Evolutionary conservation across 176 grass and related monocot species (phyloP).

Genomic region (Paspalum notatum): DNA sequence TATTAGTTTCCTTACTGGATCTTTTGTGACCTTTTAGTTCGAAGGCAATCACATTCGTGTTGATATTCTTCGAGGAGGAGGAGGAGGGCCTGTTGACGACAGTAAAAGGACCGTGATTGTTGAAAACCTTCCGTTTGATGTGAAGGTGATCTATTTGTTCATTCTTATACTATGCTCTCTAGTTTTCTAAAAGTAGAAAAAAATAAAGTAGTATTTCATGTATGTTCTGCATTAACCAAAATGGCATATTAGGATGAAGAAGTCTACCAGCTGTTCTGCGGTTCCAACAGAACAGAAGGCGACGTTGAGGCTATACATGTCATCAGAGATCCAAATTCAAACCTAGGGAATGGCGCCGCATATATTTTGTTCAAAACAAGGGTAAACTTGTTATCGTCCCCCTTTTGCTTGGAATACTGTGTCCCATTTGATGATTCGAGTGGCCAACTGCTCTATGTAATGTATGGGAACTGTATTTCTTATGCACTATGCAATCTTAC

Average conservation of each 20-base stretch:
- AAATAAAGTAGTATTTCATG: background rate
- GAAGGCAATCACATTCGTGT: constrained; percentile 92
- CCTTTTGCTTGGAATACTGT: constrained; percentile 9
- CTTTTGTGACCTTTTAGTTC: constrained; percentile 53
- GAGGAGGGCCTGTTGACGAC: constrained; percentile 83
- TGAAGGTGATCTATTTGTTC: constrained; percentile 62
- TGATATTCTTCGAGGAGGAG: constrained; percentile 92
- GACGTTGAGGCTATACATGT: constrained; percentile 85
- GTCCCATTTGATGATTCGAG: background rate
- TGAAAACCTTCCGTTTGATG: constrained; percentile 94
- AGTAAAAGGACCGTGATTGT: constrained; percentile 92
- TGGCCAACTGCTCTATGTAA: background rate
- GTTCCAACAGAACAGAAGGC: constrained; percentile 57
- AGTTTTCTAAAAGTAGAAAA: background rate
- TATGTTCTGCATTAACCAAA: constrained; percentile 6
- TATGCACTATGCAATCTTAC: background rate
- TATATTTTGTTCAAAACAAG: constrained; percentile 97
- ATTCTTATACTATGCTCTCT: background rate
- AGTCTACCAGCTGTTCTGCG: constrained; percentile 79
- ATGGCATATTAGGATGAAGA: constrained; percentile 84
- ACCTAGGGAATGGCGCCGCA: constrained; percentile 87
- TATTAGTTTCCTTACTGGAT: constrained; percentile 19
- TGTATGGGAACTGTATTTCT: constrained; percentile 3
- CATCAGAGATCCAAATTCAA: constrained; percentile 76
- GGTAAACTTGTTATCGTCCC: constrained; percentile 52